Percentiles rank a stretch among this genome's conserved stretches.
Evolutionary conservation across 139 green algal species (phyloP).

Genomic region (Ostreobium quekettii): DNA sequence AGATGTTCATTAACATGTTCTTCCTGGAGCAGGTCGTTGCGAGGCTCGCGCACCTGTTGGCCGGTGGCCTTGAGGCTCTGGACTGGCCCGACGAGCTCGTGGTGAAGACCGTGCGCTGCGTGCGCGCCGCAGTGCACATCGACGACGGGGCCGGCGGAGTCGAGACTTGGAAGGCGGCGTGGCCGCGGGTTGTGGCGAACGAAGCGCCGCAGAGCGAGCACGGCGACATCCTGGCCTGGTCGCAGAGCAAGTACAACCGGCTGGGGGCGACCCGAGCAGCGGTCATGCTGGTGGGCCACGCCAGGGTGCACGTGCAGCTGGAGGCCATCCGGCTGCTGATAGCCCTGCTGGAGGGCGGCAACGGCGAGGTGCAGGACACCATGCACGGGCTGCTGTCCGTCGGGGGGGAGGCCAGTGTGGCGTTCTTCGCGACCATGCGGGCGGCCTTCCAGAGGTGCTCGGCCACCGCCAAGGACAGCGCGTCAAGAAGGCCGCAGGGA

Average conservation of each 20-base stretch:
- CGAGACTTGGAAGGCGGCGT: background rate
- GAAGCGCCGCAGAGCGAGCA: background rate
- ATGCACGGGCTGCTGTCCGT: slow-evolving; percentile 14
- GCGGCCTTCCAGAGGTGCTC: background rate
- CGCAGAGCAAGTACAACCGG: slow-evolving; percentile 26
- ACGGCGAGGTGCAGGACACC: slow-evolving; percentile 13
- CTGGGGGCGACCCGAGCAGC: slow-evolving; percentile 23
- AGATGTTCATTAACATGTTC: background rate
- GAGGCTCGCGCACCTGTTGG: slow-evolving; percentile 19
- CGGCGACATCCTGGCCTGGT: slow-evolving; percentile 6
- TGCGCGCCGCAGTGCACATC: slow-evolving; percentile 13
- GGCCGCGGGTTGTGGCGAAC: background rate
- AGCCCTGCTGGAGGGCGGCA: slow-evolving; percentile 24
- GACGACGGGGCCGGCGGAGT: slow-evolving; percentile 12
- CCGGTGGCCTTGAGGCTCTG: background rate
- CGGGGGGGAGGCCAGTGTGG: slow-evolving; percentile 2
- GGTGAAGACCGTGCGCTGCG: slow-evolving; percentile 21
- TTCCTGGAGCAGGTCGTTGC: slow-evolving; percentile 11
- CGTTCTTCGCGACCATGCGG: slow-evolving; percentile 20
- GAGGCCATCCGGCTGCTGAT: slow-evolving; percentile 27
- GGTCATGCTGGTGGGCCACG: slow-evolving; percentile 22
- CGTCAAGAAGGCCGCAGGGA: no score
- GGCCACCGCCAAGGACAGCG: no score
- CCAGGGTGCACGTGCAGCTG: slow-evolving; percentile 20
- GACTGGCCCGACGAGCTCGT: slow-evolving; percentile 12